Evolutionary conservation across 1,284 basidiomycete species (phyloP).

Genomic region (Wallemia ichthyophaga): DNA sequence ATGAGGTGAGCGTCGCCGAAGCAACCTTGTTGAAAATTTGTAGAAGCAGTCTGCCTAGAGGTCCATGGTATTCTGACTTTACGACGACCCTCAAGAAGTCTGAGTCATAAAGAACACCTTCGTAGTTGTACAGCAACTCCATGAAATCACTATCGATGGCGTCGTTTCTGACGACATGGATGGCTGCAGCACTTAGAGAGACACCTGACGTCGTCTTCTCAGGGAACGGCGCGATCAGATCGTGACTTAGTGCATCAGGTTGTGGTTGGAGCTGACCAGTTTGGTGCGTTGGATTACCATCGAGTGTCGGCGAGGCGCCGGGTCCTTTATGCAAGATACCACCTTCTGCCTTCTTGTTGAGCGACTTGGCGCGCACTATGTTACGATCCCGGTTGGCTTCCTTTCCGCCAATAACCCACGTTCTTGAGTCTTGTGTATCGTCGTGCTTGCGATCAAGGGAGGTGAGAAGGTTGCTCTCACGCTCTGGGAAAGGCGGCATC

Average conservation of each 20-base stretch:
- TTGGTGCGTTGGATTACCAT: neutral
- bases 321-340: slow-evolving; percentile 17
- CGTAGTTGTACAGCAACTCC: slow-evolving; percentile 43
- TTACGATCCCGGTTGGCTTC: slow-evolving; percentile 53
- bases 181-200: neutral
- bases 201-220: neutral
- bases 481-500: slow-evolving; percentile 92
- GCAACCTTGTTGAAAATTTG: slow-evolving; percentile 84
- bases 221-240: slow-evolving; percentile 3
- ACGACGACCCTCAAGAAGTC: slow-evolving; percentile 85
- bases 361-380: slow-evolving; percentile 24
- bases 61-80: slow-evolving; percentile 82
- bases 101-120: slow-evolving; percentile 70
- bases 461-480: slow-evolving; percentile 61
- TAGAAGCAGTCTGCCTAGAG: slow-evolving; percentile 64
- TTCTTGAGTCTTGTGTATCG: slow-evolving; percentile 70
- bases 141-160: slow-evolving; percentile 33
- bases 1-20: slow-evolving; percentile 50
- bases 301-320: neutral
- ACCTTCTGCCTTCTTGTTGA: slow-evolving; percentile 16
- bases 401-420: slow-evolving; percentile 82
- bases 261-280: neutral
- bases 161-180: neutral
- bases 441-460: slow-evolving; percentile 63
- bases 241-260: slow-evolving; percentile 1